Conservation (phyloP, 2,329 filamentous ascomycete species). For the Didymella arachidicola region DNA sequence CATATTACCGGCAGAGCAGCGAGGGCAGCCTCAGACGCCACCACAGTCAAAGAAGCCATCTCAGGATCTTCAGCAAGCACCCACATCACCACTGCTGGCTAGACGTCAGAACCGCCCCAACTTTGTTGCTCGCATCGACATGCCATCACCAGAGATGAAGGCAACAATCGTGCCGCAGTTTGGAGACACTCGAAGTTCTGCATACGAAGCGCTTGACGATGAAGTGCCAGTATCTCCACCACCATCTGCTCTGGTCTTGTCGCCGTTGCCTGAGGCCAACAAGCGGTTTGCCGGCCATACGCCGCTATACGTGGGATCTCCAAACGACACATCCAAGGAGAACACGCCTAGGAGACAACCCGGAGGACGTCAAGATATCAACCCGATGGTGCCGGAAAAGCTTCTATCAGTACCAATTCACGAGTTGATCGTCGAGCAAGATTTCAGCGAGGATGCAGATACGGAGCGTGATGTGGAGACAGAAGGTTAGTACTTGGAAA, state of each 20-base stretch:
- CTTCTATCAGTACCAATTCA: conserved; percentile 24
- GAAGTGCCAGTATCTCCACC: conserved; percentile 45
- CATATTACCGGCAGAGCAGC: conserved; percentile 11
- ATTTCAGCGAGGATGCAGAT: conserved; percentile 17
- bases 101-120: conserved; percentile 34
- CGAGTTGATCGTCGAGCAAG: conserved; percentile 21
- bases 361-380: conserved; percentile 11
- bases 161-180: neutral
- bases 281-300: conserved; percentile 50
- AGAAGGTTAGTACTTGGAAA: too few species aligned
- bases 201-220: conserved; percentile 24
- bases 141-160: conserved; percentile 24
- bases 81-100: conserved; percentile 32
- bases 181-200: too few species aligned
- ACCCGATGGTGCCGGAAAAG: conserved; percentile 8
- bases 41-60: conserved; percentile 7
- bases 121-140: conserved; percentile 36
- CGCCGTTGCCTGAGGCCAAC: conserved; percentile 47
- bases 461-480: conserved; percentile 13
- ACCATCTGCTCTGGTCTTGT: conserved; percentile 39
- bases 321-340: neutral
- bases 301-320: conserved; percentile 36
- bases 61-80: conserved; percentile 1
- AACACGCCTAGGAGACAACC: conserved; percentile 15
- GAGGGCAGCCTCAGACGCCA: conserved; percentile 14